Conservation (phyloP, 768 basidiomycete species). For the Floccularia luteovirens region DNA sequence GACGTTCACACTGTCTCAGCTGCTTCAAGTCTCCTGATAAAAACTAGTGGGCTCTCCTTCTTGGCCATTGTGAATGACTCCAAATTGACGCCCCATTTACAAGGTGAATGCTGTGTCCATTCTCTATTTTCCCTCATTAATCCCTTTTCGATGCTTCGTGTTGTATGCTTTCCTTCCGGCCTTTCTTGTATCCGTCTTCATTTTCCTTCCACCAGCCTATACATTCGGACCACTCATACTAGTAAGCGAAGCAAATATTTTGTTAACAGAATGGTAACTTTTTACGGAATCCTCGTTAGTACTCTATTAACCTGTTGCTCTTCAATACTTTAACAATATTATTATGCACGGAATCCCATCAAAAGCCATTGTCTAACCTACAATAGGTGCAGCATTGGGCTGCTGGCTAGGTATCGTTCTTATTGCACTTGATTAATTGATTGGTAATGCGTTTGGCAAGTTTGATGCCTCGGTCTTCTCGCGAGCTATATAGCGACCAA, state of each 20-base stretch:
- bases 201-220: slow-evolving; percentile 62
- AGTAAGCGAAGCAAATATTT: slow-evolving; percentile 31
- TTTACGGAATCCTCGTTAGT: slow-evolving; percentile 81
- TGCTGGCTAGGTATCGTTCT: slow-evolving; percentile 79
- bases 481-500: slow-evolving; percentile 3
- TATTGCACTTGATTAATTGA: slow-evolving; percentile 92
- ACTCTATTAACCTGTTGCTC: slow-evolving; percentile 1
- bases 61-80: too few relatives aligned
- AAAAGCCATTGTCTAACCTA: slow-evolving; percentile 81
- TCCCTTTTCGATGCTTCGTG: slow-evolving; percentile 10
- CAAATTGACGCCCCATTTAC: slow-evolving; percentile 71
- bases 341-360: slow-evolving; percentile 50
- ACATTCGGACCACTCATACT: slow-evolving; percentile 56
- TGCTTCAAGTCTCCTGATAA: too few relatives aligned
- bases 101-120: slow-evolving; percentile 30
- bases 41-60: too few relatives aligned
- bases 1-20: too few relatives aligned
- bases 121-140: background rate
- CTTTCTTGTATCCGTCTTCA: slow-evolving; percentile 59
- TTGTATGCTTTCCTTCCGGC: slow-evolving; percentile 63
- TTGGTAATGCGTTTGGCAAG: slow-evolving; percentile 99
- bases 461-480: slow-evolving; percentile 21
- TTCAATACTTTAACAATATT: slow-evolving; percentile 4
- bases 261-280: slow-evolving; percentile 56
- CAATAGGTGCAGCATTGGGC: slow-evolving; percentile 63